Evolutionary conservation across 305 asterid species (phyloP), one percentile per base, ranked within the genome.

Genomic region (Rubia peregrina): DNA sequence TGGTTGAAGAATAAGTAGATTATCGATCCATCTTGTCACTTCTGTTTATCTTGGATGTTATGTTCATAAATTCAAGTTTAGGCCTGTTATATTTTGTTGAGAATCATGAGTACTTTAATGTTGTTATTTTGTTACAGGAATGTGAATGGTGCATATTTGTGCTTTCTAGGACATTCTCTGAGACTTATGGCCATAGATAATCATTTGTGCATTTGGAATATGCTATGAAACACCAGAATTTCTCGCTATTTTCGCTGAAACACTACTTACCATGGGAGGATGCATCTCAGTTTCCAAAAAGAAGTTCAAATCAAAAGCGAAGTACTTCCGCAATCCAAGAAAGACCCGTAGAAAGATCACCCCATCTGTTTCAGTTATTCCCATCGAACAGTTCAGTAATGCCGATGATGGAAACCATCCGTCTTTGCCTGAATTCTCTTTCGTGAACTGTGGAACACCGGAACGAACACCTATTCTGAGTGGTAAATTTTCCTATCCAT

Each of bases 231-330:
- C 71, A 65, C 40, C 68, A 24, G 21, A 70, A 57, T 17, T 55
- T 53, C 40, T 65, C 49, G 42, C 70, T 74, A 62, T 67, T 72
- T 79, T 53, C 69, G 71, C 81, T 78, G 75, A 74, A 57, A 56
- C 64, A 68, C 74, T 79, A 61, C 59, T 74, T 24, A 57, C 75
- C 68, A 92, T 92, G 97, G 98, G 98, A 62, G 91, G 92, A 66
- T 92, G 98, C 59, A 85, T 89, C 56, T 90, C 98, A 38, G 85
- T 76, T 80, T 90, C 92, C 0, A 82, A 79, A 26, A 84, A 78
- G 68, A 85, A 73, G 80, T 33, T 90, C 2, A 92, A 82, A 76
- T 79, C 91, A 16, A 88, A 85, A 76, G 84, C 79, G 6, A 82
- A 78, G 82, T 68, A 68, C 87, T 70, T 86, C 51, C 79, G 76